These are phyloP conservation scores for Rhipidocladum racemiflorum DNA, from an alignment of 176 grass and related monocot species.

Conservation along the genomic window DNA sequence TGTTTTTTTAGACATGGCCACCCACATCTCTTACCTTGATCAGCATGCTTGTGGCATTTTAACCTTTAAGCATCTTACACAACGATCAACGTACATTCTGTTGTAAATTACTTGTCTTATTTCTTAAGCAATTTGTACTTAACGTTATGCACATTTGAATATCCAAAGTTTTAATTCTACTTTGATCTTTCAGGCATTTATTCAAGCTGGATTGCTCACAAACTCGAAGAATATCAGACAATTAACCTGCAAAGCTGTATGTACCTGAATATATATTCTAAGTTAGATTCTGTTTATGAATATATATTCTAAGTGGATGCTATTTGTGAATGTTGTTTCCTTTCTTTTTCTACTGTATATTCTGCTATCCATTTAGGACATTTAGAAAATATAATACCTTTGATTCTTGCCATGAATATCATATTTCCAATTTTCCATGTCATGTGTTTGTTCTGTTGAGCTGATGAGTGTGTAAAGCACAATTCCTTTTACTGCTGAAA, in stretches of 20 bases:
- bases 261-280: constrained; percentile 14
- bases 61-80: neutral
- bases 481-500: neutral
- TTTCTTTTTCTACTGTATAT: neutral
- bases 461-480: neutral
- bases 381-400: neutral
- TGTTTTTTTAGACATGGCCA: neutral
- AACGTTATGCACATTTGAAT: neutral
- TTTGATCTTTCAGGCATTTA: constrained; percentile 57
- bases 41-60: neutral
- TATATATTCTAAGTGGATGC: neutral
- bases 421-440: neutral
- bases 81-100: neutral
- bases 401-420: constrained; percentile 4
- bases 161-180: neutral
- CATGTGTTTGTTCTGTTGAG: neutral
- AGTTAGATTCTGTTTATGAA: neutral
- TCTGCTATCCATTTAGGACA: neutral
- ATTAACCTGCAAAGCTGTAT: constrained; percentile 87
- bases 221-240: constrained; percentile 60
- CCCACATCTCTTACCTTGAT: neutral
- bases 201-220: constrained; percentile 76
- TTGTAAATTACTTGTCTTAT: neutral
- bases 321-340: neutral
- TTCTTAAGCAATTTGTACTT: neutral